A percentile compares a stretch with the other conserved stretches of the same genome.
Conservation (phyloP, 2,329 filamentous ascomycete species). For the Arthrobotrys conoides region DNA sequence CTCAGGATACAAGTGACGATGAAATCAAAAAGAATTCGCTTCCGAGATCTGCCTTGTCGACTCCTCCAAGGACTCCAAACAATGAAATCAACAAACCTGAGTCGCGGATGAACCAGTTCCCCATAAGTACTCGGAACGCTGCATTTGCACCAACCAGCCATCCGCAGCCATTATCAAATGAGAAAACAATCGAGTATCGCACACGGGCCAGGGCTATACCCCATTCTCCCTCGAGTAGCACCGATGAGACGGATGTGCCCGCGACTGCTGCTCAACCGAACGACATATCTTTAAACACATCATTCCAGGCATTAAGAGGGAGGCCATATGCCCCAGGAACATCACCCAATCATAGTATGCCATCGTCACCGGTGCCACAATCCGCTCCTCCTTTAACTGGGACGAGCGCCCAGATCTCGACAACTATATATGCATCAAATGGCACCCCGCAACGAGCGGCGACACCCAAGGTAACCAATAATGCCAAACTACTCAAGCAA, state of each 20-base stretch:
- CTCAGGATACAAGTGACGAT: slow-evolving; percentile 29
- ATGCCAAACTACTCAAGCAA: slow-evolving; percentile 44
- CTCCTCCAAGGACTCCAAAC: slow-evolving; percentile 55
- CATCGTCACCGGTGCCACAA: slow-evolving; percentile 32
- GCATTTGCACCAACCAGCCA: slow-evolving; percentile 26
- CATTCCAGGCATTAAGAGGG: slow-evolving; percentile 32
- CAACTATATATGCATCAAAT: slow-evolving; percentile 45
- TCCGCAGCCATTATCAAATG: slow-evolving; percentile 33
- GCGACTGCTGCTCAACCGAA: slow-evolving; percentile 19
- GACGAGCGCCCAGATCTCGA: slow-evolving; percentile 38
- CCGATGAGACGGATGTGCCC: slow-evolving; percentile 16
- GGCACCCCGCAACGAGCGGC: slow-evolving; percentile 8
- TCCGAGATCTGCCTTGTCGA: slow-evolving; percentile 43
- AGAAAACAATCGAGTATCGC: slow-evolving; percentile 53
- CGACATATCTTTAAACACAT: slow-evolving; percentile 38
- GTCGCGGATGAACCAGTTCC: slow-evolving; percentile 30
- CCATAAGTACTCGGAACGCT: slow-evolving; percentile 32
- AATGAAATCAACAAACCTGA: slow-evolving; percentile 26
- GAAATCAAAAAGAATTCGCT: slow-evolving; percentile 26
- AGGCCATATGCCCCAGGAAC: slow-evolving; percentile 24
- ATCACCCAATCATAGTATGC: slow-evolving; percentile 35
- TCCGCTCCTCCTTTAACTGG: neutral
- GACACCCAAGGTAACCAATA: slow-evolving; percentile 26
- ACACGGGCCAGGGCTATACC: slow-evolving; percentile 39
- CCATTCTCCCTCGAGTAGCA: slow-evolving; percentile 52